phyloP scores from a whole-genome alignment of 305 asterid species.

The Fraxinus greggii region DNA sequence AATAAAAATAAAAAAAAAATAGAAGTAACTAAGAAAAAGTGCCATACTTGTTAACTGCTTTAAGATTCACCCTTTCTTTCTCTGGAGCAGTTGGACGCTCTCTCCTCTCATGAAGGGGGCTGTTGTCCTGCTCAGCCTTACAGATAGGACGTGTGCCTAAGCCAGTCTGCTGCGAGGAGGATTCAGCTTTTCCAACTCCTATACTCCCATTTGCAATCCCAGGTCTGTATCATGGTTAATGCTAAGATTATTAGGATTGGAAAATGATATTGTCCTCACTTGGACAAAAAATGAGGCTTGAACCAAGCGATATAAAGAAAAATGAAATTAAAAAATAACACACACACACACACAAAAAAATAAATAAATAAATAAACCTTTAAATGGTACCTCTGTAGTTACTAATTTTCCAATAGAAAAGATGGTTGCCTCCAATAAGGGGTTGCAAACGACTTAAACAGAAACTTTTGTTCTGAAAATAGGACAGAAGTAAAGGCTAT shows the following conservation, averaged over 20 bases:
- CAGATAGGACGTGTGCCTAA: constrained; percentile 64
- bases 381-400: constrained; percentile 1
- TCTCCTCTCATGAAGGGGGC: constrained; percentile 67
- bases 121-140: constrained; percentile 64
- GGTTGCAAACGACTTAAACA: not conserved
- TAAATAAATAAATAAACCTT: not conserved
- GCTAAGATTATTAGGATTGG: constrained; percentile 17
- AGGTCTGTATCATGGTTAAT: constrained; percentile 43
- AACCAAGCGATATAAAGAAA: constrained; percentile 13
- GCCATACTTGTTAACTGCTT: constrained; percentile 74
- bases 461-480: not conserved
- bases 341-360: not conserved
- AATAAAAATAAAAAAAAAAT: too few species aligned
- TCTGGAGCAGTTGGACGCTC: constrained; percentile 68
- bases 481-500: not conserved
- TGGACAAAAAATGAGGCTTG: constrained; percentile 9
- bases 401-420: constrained; percentile 13
- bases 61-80: constrained; percentile 70
- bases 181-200: constrained; percentile 62
- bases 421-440: constrained; percentile 12
- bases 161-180: constrained; percentile 50
- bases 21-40: constrained; percentile 6
- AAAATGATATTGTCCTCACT: not conserved
- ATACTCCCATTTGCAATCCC: constrained; percentile 64
- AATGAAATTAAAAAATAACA: not conserved